phyloP scores from a whole-genome alignment of 2,329 filamentous ascomycete genomes.

The Elsinoe perseae region DNA sequence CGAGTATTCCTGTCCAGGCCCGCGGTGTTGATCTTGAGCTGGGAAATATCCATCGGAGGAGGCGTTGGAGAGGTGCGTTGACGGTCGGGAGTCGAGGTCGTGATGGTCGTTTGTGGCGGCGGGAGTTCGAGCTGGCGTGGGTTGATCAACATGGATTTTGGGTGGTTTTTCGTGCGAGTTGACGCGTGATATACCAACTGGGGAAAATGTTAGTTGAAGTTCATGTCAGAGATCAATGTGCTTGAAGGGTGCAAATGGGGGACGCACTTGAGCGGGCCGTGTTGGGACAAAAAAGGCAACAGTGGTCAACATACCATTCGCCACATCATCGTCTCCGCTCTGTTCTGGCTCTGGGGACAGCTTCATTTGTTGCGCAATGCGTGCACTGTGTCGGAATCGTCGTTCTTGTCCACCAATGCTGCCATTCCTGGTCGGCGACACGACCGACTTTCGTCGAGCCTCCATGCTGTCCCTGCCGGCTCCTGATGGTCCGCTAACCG shows the following conservation, averaged over 20 bases:
- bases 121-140: constrained; percentile 8
- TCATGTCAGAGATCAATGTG: constrained; percentile 5
- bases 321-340: constrained; percentile 40
- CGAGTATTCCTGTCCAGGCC: constrained; percentile 14
- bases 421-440: constrained; percentile 19
- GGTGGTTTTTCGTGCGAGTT: constrained; percentile 25
- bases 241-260: constrained; percentile 1
- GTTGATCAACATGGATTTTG: constrained; percentile 12
- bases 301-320: constrained; percentile 34
- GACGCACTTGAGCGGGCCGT: constrained; percentile 21
- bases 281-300: constrained; percentile 16
- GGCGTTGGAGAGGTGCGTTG: constrained; percentile 5
- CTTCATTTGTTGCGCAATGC: constrained; percentile 23
- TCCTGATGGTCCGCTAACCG: constrained; percentile 20
- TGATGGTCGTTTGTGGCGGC: constrained; percentile 11
- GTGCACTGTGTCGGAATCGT: constrained; percentile 18
- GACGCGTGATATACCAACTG: constrained; percentile 26
- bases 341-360: constrained; percentile 34
- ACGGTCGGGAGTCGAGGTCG: constrained; percentile 10
- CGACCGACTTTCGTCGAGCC: constrained; percentile 21
- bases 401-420: constrained; percentile 20
- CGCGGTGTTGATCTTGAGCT: constrained; percentile 13
- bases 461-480: constrained; percentile 22
- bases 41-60: constrained; percentile 12
- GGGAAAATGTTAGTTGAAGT: background rate